phyloP scores from a whole-genome alignment of 306 rosid genomes.

The Amphicarpaea edgeworthii region DNA sequence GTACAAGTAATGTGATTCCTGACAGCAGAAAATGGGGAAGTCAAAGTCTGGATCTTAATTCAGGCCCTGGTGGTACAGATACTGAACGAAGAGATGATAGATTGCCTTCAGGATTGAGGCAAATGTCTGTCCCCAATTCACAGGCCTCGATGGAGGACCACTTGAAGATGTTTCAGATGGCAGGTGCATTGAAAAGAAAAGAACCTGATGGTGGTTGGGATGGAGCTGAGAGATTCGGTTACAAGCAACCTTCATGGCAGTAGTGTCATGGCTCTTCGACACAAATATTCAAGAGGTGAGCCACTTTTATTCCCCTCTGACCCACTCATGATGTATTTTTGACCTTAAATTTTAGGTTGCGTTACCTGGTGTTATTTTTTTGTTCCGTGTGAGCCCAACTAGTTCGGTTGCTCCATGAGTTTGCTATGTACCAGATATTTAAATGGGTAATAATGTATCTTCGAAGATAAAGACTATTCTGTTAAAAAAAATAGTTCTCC shows the following conservation, averaged over 20 bases:
- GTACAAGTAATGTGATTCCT: conserved; percentile 69
- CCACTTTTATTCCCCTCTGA: conserved; percentile 32
- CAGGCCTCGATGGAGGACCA: conserved; percentile 81
- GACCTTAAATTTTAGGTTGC: not conserved
- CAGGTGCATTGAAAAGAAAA: conserved; percentile 82
- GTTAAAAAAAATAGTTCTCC: not conserved
- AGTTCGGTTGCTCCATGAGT: not conserved
- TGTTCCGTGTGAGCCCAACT: not conserved
- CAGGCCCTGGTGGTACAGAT: conserved; percentile 81
- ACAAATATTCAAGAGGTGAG: conserved; percentile 39
- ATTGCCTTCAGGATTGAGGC: conserved; percentile 70
- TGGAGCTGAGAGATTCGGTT: conserved; percentile 74
- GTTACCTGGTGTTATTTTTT: not conserved
- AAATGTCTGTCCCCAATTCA: conserved; percentile 68
- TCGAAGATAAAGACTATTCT: not conserved
- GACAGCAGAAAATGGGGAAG: conserved; percentile 93
- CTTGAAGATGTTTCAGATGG: conserved; percentile 75
- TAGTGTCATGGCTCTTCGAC: conserved; percentile 48
- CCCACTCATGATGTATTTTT: not conserved
- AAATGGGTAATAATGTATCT: not conserved
- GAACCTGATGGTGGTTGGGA: conserved; percentile 95
- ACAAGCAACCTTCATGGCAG: conserved; percentile 84
- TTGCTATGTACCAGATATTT: not conserved
- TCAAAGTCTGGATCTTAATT: conserved; percentile 89
- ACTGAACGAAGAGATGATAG: conserved; percentile 79